phyloP scores from a whole-genome alignment of 1,284 basidiomycete species.

The Bondarzewia mesenterica region DNA sequence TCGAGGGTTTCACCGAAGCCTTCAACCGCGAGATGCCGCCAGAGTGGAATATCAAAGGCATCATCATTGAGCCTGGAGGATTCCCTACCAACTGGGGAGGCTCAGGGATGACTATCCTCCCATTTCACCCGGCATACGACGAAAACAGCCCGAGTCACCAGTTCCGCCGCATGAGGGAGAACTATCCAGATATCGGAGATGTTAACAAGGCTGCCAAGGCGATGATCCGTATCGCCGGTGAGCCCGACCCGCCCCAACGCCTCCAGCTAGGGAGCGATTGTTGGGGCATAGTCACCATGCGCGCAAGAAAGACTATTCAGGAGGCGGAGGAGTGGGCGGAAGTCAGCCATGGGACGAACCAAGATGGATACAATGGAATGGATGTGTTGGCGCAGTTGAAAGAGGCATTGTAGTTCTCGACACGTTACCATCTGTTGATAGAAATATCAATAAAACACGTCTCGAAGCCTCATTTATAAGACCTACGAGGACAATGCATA shows the following conservation, averaged over 20 bases:
- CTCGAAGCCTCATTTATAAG: too few species aligned
- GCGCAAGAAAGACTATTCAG: slow-evolving; percentile 21
- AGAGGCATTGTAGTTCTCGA: neutral
- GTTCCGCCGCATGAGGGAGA: slow-evolving; percentile 6
- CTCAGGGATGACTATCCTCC: slow-evolving; percentile 6
- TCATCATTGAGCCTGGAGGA: slow-evolving; percentile 29
- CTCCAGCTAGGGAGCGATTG: slow-evolving; percentile 27
- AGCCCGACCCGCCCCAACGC: slow-evolving; percentile 22
- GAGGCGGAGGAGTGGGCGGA: slow-evolving; percentile 21
- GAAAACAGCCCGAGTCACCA: slow-evolving; percentile 5
- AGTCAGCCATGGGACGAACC: slow-evolving; percentile 22
- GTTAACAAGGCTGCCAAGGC: slow-evolving; percentile 13
- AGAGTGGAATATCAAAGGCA: slow-evolving; percentile 25
- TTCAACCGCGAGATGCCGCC: slow-evolving; percentile 21
- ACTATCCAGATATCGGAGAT: slow-evolving; percentile 9
- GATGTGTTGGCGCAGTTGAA: neutral
- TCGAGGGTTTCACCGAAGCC: slow-evolving; percentile 26
- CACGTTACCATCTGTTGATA: too few species aligned
- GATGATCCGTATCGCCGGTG: slow-evolving; percentile 15
- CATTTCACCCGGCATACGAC: slow-evolving; percentile 14
- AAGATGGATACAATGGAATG: slow-evolving; percentile 13
- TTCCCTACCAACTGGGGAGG: slow-evolving; percentile 24
- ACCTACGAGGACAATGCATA: too few species aligned
- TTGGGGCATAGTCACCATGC: slow-evolving; percentile 17
- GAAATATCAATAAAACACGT: too few species aligned